These are phyloP conservation scores for Choanephora cucurbitarum DNA, from an alignment of 371 early-diverging fungal genomes.

Conservation along the genomic window DNA sequence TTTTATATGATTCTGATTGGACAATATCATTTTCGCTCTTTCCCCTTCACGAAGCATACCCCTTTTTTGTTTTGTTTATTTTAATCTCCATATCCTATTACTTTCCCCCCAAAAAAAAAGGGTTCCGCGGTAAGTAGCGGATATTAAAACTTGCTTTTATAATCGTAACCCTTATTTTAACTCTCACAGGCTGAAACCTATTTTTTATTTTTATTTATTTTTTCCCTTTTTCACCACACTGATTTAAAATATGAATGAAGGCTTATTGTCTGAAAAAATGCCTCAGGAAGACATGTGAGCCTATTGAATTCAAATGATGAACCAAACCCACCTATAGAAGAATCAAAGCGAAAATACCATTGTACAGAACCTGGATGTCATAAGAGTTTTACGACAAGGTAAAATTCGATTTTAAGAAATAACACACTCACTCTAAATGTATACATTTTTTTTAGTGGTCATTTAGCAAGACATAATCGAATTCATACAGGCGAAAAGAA, in stretches of 20 bases:
- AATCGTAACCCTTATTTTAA: no score
- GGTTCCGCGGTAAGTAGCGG: no score
- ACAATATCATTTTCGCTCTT: no score
- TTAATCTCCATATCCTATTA: no score
- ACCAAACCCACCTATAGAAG: slow-evolving; percentile 10
- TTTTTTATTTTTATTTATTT: slow-evolving; percentile 8
- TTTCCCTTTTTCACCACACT: not conserved
- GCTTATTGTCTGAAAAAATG: slow-evolving; percentile 35
- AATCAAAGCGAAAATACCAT: slow-evolving; percentile 54
- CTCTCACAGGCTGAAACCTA: slow-evolving; percentile 7
- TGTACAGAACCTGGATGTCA: slow-evolving; percentile 58
- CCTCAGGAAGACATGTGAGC: slow-evolving; percentile 45
- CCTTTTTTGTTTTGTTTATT: no score
- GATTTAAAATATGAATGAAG: slow-evolving; percentile 22
- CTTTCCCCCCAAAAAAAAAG: no score
- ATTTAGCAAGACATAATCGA: slow-evolving; percentile 86
- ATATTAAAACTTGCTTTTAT: no score
- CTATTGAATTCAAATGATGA: slow-evolving; percentile 34
- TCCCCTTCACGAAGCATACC: no score
- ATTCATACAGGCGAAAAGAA: slow-evolving; percentile 94
- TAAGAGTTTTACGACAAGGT: slow-evolving; percentile 67
- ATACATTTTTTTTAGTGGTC: slow-evolving; percentile 54
- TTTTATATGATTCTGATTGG: no score
- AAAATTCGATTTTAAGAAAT: slow-evolving; percentile 5
- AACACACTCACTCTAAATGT: not conserved